These are phyloP conservation scores for Simmondsia chinensis DNA, from an alignment of 148 eudicot species.

Conservation along the genomic window DNA sequence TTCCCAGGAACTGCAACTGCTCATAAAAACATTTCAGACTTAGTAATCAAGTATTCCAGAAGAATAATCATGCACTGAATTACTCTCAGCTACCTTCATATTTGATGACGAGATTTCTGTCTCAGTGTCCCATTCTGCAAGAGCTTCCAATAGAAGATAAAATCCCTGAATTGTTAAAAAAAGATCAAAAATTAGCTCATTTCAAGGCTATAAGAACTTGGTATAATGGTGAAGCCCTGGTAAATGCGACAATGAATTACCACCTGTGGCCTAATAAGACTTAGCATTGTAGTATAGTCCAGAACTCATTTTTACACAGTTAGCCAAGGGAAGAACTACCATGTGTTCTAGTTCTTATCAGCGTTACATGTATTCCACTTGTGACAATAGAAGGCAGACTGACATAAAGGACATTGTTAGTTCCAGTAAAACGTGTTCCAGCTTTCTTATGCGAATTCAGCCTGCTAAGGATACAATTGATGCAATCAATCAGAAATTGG, in stretches of 20 bases:
- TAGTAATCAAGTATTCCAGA: neutral
- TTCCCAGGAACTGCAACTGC: slow-evolving; percentile 45
- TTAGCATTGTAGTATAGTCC: no score
- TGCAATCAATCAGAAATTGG: no score
- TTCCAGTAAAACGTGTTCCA: no score
- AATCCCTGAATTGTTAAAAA: slow-evolving; percentile 52
- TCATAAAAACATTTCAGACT: slow-evolving; percentile 4
- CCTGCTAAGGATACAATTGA: no score
- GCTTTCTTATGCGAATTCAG: no score
- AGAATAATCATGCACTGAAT: neutral
- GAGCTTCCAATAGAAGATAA: slow-evolving; percentile 47
- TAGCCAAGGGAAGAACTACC: no score
- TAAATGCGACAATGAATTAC: neutral
- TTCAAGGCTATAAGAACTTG: neutral
- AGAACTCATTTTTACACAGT: no score
- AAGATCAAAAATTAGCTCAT: slow-evolving; percentile 1
- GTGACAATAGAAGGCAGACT: no score
- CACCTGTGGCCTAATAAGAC: no score
- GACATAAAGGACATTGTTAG: no score
- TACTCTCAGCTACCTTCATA: slow-evolving; percentile 26
- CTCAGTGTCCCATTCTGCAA: slow-evolving; percentile 27
- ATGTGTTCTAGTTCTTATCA: no score
- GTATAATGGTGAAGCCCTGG: neutral
- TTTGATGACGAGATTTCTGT: slow-evolving; percentile 18
- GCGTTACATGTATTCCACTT: no score